Evolutionary conservation across 2,329 filamentous ascomycete species (phyloP), one percentile per base, ranked within the genome.

Genomic region (Diaporthe nobilis): DNA sequence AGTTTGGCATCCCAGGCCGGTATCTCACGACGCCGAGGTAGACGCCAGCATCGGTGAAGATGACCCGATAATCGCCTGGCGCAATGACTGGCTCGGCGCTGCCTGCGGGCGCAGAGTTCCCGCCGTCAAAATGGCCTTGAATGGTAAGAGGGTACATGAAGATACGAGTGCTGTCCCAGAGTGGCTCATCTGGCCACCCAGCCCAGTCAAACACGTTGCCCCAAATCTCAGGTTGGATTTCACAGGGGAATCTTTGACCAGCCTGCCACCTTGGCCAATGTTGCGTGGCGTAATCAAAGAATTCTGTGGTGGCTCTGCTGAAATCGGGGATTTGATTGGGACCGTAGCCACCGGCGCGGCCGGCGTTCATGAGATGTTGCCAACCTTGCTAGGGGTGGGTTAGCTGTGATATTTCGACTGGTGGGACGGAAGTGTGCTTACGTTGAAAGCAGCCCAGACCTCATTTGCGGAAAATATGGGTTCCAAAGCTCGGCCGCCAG

Each of bases 61-160:
- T 25, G 9, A 67, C 61, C 12, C 61, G 61, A 37, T 67, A 51
- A 6, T 67, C 61, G 7, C 61, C 42, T 8, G 61, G 61, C 7
- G 61, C 42, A n/a, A 67, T 49, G 2, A 37, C 44, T n/a, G 17
- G 42, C 28, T 49, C 44, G 25, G n/a, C 22, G 17, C 28, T 47
- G 61, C 12, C 31, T 15, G 17, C 17, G 10, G 25, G 17, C 2
- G 28, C 61, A 15, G 61, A 67, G 15, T n/a, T 8, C 5, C 28
- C 42, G 20, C 61, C 61, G 7, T 67, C 61, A 25, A 67, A 67
- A 37, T 49, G 44, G 28, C 61, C 61, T n/a, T 67, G 61, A n/a
- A 67, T 34, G 5, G 61, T 67, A 20, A 67, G 61, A 67, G 61
- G 61, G 25, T 67, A 67, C 9, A 34, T 22, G 20, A 49, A 67